phyloP scores from a whole-genome alignment of 768 basidiomycete species.

The Xanthoconium purpureum region DNA sequence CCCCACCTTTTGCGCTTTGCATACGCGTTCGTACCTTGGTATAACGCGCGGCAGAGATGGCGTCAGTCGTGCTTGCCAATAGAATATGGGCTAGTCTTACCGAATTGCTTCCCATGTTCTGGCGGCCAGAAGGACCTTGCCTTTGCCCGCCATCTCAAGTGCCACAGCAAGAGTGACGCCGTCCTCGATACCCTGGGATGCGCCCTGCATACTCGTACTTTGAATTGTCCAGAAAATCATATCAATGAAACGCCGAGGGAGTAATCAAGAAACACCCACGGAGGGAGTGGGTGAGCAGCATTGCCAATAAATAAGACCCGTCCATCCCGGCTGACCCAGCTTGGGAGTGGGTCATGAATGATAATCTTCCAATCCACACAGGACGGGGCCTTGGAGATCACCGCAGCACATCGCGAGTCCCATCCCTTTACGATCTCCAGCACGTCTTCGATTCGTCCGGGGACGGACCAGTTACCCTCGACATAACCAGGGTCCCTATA shows the following conservation, averaged over 20 bases:
- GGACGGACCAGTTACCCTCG: conserved; percentile 18
- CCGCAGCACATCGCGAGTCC: conserved; percentile 26
- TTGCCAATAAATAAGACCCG: conserved; percentile 28
- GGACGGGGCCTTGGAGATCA: conserved; percentile 21
- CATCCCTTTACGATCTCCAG: conserved; percentile 21
- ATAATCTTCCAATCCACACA: conserved; percentile 41
- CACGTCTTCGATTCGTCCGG: conserved; percentile 24
- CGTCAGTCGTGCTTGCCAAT: not conserved
- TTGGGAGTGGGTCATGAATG: conserved; percentile 35
- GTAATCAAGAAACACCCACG: conserved; percentile 13
- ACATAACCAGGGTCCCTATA: conserved; percentile 21
- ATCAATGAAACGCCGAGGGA: not conserved
- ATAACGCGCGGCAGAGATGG: not conserved
- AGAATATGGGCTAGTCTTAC: too few relatives aligned
- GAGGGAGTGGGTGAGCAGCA: conserved; percentile 32
- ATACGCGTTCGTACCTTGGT: conserved; percentile 25
- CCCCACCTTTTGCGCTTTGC: conserved; percentile 19
- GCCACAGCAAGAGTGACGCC: conserved; percentile 34
- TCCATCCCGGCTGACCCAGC: conserved; percentile 34
- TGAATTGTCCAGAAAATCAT: not conserved
- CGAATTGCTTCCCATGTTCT: conserved; percentile 14
- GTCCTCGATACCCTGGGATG: conserved; percentile 43
- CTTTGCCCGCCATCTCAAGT: conserved; percentile 15
- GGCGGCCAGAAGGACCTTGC: not conserved
- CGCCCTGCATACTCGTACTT: conserved; percentile 31